Evolutionary conservation across 2,329 filamentous ascomycete genomes (phyloP).

Genomic region (Juglanconis oblonga): DNA sequence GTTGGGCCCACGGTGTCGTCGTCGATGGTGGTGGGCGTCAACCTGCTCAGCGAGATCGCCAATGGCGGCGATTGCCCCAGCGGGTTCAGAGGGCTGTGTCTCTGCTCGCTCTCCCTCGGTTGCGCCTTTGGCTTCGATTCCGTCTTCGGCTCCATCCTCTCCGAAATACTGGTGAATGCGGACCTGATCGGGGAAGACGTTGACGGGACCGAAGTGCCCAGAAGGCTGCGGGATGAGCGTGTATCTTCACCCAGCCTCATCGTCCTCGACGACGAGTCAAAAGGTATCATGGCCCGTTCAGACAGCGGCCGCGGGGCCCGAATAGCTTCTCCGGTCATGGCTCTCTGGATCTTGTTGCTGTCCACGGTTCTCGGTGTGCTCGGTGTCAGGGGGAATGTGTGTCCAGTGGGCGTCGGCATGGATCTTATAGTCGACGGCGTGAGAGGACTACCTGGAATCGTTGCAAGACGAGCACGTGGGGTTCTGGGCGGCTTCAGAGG

Average conservation of each 20-base stretch:
- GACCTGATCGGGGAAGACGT: neutral
- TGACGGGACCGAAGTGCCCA: neutral
- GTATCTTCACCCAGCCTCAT: neutral
- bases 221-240: neutral
- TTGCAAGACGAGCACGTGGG: neutral
- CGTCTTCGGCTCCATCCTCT: neutral
- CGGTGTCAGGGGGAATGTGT: neutral
- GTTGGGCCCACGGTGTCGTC: neutral
- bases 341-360: neutral
- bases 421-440: neutral
- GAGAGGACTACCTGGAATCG: neutral
- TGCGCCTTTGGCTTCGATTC: neutral
- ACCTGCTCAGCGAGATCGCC: neutral
- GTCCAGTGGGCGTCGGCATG: neutral
- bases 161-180: neutral
- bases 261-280: neutral
- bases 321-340: neutral
- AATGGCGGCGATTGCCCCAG: neutral
- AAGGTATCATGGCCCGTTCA: constrained; percentile 10
- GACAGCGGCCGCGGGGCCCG: constrained; percentile 12
- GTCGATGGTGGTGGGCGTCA: neutral
- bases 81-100: neutral
- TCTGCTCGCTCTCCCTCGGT: neutral
- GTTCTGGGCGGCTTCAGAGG: neutral
- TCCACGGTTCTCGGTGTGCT: neutral